phyloP scores from a whole-genome alignment of 2,329 filamentous ascomycete species.

The Talaromyces sp. region DNA sequence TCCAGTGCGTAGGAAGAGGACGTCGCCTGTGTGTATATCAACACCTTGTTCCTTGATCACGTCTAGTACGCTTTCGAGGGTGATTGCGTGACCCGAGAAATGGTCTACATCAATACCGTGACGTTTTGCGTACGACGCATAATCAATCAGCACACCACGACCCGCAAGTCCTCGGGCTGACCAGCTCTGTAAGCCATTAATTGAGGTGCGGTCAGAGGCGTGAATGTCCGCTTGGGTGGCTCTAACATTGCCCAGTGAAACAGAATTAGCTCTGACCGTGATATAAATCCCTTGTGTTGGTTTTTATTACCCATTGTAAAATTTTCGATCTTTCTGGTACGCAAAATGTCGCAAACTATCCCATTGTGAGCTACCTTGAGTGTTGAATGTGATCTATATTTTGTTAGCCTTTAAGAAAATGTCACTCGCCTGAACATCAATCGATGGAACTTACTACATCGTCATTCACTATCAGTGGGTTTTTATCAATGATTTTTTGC shows the following conservation, averaged over 20 bases:
- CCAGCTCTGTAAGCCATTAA: slow-evolving; percentile 5
- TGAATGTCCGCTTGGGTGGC: neutral
- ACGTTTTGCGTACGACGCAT: slow-evolving; percentile 39
- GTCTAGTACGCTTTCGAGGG: slow-evolving; percentile 28
- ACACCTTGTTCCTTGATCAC: slow-evolving; percentile 39
- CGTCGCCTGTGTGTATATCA: slow-evolving; percentile 46
- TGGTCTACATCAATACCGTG: slow-evolving; percentile 34
- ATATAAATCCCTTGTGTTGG: neutral
- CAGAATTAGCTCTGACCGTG: neutral
- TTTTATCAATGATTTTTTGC: neutral
- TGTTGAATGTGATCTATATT: slow-evolving; percentile 31
- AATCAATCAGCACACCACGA: slow-evolving; percentile 49
- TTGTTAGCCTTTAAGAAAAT: neutral
- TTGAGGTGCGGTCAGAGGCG: neutral
- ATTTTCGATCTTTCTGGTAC: neutral
- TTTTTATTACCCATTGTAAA: slow-evolving; percentile 1
- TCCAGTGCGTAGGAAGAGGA: slow-evolving; percentile 46
- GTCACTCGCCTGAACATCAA: neutral
- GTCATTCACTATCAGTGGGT: slow-evolving; percentile 5
- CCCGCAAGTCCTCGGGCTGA: slow-evolving; percentile 23
- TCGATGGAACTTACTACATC: slow-evolving; percentile 4
- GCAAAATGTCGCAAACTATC: slow-evolving; percentile 33
- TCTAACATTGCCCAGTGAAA: neutral
- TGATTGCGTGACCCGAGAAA: slow-evolving; percentile 37
- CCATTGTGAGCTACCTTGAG: slow-evolving; percentile 49